Evolutionary conservation across 768 basidiomycete genomes (phyloP).

Genomic region (Podaxis carcinomalis): DNA sequence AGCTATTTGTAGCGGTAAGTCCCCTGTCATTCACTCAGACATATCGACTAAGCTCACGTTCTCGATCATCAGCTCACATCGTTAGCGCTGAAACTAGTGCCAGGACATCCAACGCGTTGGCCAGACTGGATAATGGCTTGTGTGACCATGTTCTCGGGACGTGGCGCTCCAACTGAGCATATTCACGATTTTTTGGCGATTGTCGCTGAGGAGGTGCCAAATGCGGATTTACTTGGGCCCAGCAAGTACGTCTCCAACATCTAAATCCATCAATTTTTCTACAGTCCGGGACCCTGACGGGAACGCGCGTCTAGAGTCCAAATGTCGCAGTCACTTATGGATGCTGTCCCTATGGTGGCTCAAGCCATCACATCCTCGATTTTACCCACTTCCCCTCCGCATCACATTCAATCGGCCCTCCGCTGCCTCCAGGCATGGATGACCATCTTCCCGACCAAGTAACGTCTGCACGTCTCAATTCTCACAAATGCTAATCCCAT

Average conservation of each 20-base stretch:
- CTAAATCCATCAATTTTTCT: not conserved
- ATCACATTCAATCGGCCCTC: slow-evolving; percentile 66
- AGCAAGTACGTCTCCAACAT: slow-evolving; percentile 53
- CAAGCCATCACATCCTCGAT: slow-evolving; percentile 63
- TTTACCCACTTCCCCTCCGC: slow-evolving; percentile 26
- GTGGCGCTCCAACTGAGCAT: slow-evolving; percentile 54
- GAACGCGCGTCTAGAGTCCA: slow-evolving; percentile 39
- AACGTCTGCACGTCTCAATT: slow-evolving; percentile 15
- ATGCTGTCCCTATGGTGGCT: slow-evolving; percentile 67
- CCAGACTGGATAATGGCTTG: slow-evolving; percentile 72
- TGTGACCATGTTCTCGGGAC: slow-evolving; percentile 55
- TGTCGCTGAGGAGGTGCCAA: slow-evolving; percentile 76
- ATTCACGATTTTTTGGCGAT: slow-evolving; percentile 78
- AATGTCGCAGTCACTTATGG: slow-evolving; percentile 60
- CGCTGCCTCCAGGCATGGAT: slow-evolving; percentile 87
- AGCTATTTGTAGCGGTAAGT: slow-evolving; percentile 82
- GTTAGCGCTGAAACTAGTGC: slow-evolving; percentile 66
- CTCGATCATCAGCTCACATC: slow-evolving; percentile 47
- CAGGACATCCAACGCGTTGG: slow-evolving; percentile 58
- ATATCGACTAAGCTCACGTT: slow-evolving; percentile 5
- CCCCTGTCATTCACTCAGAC: slow-evolving; percentile 9
- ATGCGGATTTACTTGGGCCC: slow-evolving; percentile 68
- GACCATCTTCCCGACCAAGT: slow-evolving; percentile 64
- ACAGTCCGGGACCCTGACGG: not conserved
- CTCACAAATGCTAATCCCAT: not conserved